Percentiles rank a stretch among this genome's conserved stretches.
These are phyloP conservation scores for Tricholoma flavovirens DNA, from an alignment of 768 basidiomycete species.

Conservation along the genomic window DNA sequence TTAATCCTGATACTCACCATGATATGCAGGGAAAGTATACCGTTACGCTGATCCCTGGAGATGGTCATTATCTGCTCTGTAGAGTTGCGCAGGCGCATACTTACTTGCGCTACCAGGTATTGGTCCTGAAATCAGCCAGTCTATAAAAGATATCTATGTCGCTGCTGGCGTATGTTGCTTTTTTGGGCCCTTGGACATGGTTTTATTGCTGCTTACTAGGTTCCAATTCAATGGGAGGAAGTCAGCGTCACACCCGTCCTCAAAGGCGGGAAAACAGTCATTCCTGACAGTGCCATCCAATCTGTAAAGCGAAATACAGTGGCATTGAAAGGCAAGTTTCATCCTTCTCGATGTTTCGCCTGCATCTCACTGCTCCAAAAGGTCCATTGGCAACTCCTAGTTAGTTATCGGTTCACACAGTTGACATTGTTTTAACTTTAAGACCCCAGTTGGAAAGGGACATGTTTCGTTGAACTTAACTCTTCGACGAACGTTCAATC, in stretches of 20 bases:
- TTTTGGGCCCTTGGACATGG: neutral
- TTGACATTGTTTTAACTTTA: slow-evolving; percentile 6
- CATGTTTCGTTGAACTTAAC: slow-evolving; percentile 98
- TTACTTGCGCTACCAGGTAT: slow-evolving; percentile 55
- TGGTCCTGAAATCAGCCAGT: slow-evolving; percentile 96
- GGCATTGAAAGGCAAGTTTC: slow-evolving; percentile 80
- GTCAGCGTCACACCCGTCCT: slow-evolving; percentile 93
- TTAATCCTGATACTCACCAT: neutral
- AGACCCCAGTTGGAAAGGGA: slow-evolving; percentile 83
- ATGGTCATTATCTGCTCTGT: slow-evolving; percentile 51
- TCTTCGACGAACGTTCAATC: slow-evolving; percentile 92
- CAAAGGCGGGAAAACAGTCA: slow-evolving; percentile 94
- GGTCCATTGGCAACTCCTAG: slow-evolving; percentile 97
- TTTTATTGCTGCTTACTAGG: slow-evolving; percentile 41
- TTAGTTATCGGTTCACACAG: slow-evolving; percentile 34
- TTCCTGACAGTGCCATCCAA: slow-evolving; percentile 85
- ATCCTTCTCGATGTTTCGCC: neutral
- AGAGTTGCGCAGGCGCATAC: neutral
- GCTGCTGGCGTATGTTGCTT: slow-evolving; percentile 66
- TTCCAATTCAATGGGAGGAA: slow-evolving; percentile 99
- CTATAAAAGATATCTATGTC: slow-evolving; percentile 88
- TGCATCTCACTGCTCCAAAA: slow-evolving; percentile 22
- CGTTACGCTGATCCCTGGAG: slow-evolving; percentile 94
- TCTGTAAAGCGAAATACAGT: slow-evolving; percentile 97
- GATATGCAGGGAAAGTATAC: slow-evolving; percentile 85